Evolutionary conservation across 192 early-diverging fungal species (phyloP).

Genomic region (Rhizophagus clarus): DNA sequence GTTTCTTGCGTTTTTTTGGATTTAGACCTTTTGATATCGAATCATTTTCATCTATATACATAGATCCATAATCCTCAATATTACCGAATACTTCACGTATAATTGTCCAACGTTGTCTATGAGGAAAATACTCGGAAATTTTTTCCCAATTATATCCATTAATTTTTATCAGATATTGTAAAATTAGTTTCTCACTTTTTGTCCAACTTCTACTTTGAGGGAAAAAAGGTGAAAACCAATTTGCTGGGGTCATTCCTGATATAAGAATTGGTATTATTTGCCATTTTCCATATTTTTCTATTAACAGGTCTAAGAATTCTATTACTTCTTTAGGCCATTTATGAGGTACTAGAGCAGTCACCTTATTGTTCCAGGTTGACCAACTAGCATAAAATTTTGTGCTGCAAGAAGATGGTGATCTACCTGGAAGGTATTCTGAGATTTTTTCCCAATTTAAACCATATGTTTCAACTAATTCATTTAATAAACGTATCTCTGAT

Average conservation of each 20-base stretch:
- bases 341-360: not conserved
- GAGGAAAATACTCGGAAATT: constrained; percentile 8
- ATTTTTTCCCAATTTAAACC: constrained; percentile 5
- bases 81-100: not conserved
- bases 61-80: not conserved
- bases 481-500: not conserved
- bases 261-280: constrained; percentile 7
- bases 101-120: not conserved
- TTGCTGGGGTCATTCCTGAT: not conserved
- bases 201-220: not conserved
- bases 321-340: constrained; percentile 3
- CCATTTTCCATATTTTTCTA: constrained; percentile 10
- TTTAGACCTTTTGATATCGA: not conserved
- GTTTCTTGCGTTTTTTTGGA: not conserved
- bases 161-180: not conserved
- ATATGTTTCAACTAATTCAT: not conserved
- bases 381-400: constrained; percentile 9
- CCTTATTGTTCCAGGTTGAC: not conserved
- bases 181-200: not conserved
- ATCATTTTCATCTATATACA: not conserved
- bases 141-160: not conserved
- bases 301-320: not conserved
- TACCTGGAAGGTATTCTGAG: not conserved
- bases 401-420: not conserved
- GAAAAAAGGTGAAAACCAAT: not conserved